A percentile compares a stretch with the other conserved stretches of the same genome.
phyloP scores from a whole-genome alignment of 805 yeast genomes.

The Saccharomycopsis synnaedendra region DNA sequence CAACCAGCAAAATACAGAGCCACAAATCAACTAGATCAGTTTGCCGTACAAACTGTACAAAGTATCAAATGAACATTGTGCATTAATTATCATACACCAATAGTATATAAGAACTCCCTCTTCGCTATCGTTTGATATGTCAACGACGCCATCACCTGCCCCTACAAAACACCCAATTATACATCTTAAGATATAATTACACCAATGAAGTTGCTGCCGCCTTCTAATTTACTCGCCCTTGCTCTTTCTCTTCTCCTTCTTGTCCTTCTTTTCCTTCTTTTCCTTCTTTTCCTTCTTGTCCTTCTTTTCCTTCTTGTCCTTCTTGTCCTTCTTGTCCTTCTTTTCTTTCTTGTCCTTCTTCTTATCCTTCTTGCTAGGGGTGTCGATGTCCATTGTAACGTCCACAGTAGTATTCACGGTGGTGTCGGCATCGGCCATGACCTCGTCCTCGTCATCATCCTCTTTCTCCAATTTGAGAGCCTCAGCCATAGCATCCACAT shows the following conservation, averaged over 20 bases:
- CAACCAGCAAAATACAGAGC: too few relatives aligned
- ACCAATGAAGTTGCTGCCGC: too few relatives aligned
- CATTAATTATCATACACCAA: too few relatives aligned
- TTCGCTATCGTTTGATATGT: too few relatives aligned
- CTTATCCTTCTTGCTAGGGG: conserved; percentile 25
- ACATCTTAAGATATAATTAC: too few relatives aligned
- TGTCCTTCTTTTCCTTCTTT: conserved; percentile 39
- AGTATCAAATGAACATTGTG: too few relatives aligned
- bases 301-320: conserved; percentile 38
- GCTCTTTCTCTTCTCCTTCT: conserved; percentile 19
- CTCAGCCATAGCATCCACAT: conserved; percentile 84
- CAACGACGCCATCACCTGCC: too few relatives aligned
- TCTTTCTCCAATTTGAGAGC: conserved; percentile 58
- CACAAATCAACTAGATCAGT: too few relatives aligned
- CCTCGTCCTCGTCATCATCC: conserved; percentile 21
- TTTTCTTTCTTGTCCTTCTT: conserved; percentile 36
- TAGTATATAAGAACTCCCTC: too few relatives aligned
- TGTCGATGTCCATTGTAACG: conserved; percentile 23
- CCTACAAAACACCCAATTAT: too few relatives aligned
- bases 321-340: conserved; percentile 38
- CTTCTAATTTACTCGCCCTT: too few relatives aligned
- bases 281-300: conserved; percentile 38
- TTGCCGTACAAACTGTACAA: too few relatives aligned
- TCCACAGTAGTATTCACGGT: conserved; percentile 21
- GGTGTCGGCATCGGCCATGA: conserved; percentile 19